Evolutionary conservation across 1,284 basidiomycete genomes (phyloP).

Genomic region (Coriolopsis trogii): DNA sequence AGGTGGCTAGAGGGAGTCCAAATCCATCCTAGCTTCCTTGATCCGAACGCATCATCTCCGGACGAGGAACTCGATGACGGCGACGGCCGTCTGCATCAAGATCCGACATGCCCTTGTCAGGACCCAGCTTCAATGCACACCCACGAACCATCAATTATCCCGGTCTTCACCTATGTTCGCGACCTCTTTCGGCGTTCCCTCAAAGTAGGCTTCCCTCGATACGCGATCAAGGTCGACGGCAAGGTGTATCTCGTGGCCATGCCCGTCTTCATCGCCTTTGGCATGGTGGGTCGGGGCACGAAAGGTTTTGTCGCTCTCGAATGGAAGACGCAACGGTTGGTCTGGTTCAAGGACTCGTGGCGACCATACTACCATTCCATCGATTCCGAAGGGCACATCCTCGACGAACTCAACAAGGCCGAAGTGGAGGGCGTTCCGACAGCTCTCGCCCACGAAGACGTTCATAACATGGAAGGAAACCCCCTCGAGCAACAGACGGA

Average conservation of each 20-base stretch:
- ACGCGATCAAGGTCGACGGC: not conserved
- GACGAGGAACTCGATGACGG: not conserved
- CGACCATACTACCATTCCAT: slow-evolving; percentile 1
- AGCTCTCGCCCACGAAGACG: not conserved
- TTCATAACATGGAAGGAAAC: not conserved
- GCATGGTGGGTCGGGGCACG: slow-evolving; percentile 8
- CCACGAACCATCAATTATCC: not conserved
- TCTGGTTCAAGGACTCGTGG: slow-evolving; percentile 17
- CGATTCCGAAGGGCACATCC: slow-evolving; percentile 5
- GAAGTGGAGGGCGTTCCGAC: not conserved
- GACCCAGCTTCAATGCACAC: not conserved
- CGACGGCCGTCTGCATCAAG: not conserved
- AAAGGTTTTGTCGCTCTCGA: slow-evolving; percentile 15
- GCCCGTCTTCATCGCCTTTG: not conserved
- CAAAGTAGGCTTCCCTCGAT: not conserved
- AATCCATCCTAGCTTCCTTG: not conserved
- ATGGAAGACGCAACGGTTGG: not conserved
- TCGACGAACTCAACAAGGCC: not conserved
- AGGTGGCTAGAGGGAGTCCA: not conserved
- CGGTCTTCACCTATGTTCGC: slow-evolving; percentile 5
- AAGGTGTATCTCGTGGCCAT: slow-evolving; percentile 1
- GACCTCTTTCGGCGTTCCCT: slow-evolving; percentile 4
- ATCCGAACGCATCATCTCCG: not conserved
- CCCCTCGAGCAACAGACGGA: not conserved
- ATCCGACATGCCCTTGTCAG: not conserved